Evolutionary conservation across 2,329 filamentous ascomycete species (phyloP), one percentile per base, ranked within the genome.

Genomic region (Exophiala oligosperma): DNA sequence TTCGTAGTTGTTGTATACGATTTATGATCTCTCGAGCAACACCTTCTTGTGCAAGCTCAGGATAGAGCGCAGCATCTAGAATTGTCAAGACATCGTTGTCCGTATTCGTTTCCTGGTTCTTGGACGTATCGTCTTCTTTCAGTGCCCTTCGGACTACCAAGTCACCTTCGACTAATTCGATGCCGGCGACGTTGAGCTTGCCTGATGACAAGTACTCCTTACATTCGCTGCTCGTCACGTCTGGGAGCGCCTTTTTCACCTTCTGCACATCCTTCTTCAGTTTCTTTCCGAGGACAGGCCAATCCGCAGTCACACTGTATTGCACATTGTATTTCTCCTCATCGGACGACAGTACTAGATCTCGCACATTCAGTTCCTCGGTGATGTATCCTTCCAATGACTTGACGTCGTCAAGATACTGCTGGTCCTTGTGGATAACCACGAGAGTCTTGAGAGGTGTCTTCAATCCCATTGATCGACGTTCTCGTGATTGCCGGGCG

Each of bases 251-350:
- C 77, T 93, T 95, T 80, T 95, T 95, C 66, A 97, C 92, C 71
- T 89, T 91, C 64, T 87, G 85, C 64, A 92, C 90, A 69, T 97
- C 92, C 76, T 96, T 97, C 82, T 96, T 96, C 67, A 97, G 83
- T 79, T 97, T 97, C 84, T 96, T 96, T 64, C 94, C 94, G 14
- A 99, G 82, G 1, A 90, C 89, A 12, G 94, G 92, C 89, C 94
- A 97, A 74, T 99, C 94, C 6, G 92, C 92, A 40, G 84, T 85
- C 14, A 93, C 91, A 61, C 89, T 91, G 77, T 97, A 96, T 71
- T 94, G 88, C 47, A 99, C 92, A 54, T 92, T 90, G 78, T 97
- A 97, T 72, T 89, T 90, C 55, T 85, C 88, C 76, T 97, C 94
- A 64, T 97, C 92, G 6, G 84, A 87, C 2, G 91, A 91, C 53